Evolutionary conservation across 2,329 filamentous ascomycete genomes (phyloP).

Genomic region (Xylaria polymorpha): DNA sequence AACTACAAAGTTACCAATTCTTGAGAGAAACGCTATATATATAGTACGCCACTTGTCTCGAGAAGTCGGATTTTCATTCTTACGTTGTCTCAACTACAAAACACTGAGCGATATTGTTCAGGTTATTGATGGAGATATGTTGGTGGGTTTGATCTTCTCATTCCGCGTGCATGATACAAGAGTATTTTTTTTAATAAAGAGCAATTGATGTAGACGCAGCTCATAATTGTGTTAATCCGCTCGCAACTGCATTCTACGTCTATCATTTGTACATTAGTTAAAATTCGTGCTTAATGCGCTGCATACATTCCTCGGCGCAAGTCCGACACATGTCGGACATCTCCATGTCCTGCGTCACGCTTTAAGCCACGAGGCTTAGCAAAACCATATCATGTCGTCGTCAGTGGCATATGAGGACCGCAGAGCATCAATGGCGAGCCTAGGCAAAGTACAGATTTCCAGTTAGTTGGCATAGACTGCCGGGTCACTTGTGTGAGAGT

Average conservation of each 20-base stretch:
- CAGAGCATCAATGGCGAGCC: no score
- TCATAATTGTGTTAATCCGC: no score
- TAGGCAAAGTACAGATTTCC: neutral
- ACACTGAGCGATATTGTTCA: neutral
- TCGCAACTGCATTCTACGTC: neutral
- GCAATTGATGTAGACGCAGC: no score
- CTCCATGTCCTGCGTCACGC: neutral
- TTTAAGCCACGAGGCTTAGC: neutral
- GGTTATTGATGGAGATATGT: neutral
- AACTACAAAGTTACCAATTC: neutral
- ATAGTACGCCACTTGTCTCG: neutral
- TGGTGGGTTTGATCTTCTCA: neutral
- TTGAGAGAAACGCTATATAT: neutral
- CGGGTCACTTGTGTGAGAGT: no score
- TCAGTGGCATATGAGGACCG: neutral
- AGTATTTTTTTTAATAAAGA: neutral
- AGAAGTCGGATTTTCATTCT: no score
- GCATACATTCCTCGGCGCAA: neutral
- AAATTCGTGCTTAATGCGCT: neutral
- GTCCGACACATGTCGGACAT: neutral
- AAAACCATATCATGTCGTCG: neutral
- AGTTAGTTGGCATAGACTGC: neutral
- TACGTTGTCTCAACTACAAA: no score
- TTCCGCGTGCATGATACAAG: neutral
- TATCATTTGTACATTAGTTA: neutral